A percentile compares a stretch with the other conserved stretches of the same genome.
Evolutionary conservation across 805 yeast genomes (phyloP).

Genomic region (Nakazawaea pomicola): DNA sequence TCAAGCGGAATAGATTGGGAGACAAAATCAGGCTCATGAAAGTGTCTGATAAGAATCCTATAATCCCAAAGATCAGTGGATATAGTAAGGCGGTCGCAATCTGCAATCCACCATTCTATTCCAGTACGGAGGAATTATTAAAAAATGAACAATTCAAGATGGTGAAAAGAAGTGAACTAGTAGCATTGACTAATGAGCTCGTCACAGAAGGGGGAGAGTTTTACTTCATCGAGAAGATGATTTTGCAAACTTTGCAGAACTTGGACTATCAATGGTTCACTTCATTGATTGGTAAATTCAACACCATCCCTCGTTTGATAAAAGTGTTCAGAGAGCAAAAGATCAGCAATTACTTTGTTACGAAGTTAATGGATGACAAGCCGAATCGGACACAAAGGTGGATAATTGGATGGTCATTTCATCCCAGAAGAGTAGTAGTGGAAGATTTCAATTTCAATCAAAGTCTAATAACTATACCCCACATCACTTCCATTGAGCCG

Average conservation of each 20-base stretch:
- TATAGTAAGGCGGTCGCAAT: conserved; percentile 27
- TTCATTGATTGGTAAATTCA: conserved; percentile 23
- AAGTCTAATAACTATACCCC: no score
- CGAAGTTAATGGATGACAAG: conserved; percentile 8
- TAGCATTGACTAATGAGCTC: conserved; percentile 33
- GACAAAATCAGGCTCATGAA: background rate
- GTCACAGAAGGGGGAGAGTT: conserved; percentile 43
- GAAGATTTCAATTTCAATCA: no score
- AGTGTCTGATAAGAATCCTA: no score
- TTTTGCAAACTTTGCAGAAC: conserved; percentile 25
- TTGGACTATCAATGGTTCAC: conserved; percentile 31
- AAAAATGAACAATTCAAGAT: conserved; percentile 18
- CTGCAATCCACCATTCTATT: conserved; percentile 53
- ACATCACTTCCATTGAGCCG: no score
- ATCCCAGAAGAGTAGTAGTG: conserved; percentile 8
- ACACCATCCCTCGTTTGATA: conserved; percentile 15
- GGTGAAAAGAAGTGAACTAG: conserved; percentile 16
- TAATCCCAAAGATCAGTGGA: no score
- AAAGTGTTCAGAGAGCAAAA: conserved; percentile 8
- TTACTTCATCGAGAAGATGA: conserved; percentile 30
- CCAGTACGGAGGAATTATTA: conserved; percentile 21
- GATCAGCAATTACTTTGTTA: conserved; percentile 23
- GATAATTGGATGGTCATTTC: conserved; percentile 33
- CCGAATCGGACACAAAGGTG: conserved; percentile 26
- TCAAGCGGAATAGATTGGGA: background rate